A percentile compares a stretch with the other conserved stretches of the same genome.
Evolutionary conservation across 2,329 filamentous ascomycete genomes (phyloP).

Genomic region (Clathrospora elynae): DNA sequence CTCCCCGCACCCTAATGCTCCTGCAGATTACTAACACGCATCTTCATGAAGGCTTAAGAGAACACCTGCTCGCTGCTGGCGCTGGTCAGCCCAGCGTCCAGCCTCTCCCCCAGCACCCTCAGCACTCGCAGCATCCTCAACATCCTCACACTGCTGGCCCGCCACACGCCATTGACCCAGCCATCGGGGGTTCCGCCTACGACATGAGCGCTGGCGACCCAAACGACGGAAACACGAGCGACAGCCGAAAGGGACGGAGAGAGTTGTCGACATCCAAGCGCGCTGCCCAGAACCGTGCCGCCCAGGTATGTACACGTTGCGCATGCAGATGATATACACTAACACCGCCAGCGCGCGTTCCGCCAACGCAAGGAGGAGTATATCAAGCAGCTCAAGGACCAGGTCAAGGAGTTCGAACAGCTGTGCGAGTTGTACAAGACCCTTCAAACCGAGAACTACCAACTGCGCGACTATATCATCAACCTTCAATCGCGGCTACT

Average conservation of each 20-base stretch:
- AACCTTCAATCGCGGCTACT: slow-evolving; percentile 85
- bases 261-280: slow-evolving; percentile 95
- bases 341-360: slow-evolving; percentile 76
- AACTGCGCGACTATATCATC: slow-evolving; percentile 89
- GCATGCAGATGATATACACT: slow-evolving; percentile 23
- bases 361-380: slow-evolving; percentile 97
- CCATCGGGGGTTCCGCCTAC: slow-evolving; percentile 59
- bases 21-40: slow-evolving; percentile 41
- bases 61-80: slow-evolving; percentile 64
- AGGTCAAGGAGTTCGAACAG: slow-evolving; percentile 78
- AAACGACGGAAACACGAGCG: slow-evolving; percentile 52
- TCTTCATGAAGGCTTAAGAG: slow-evolving; percentile 61
- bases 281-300: slow-evolving; percentile 93
- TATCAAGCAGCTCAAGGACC: slow-evolving; percentile 95
- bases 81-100: slow-evolving; percentile 49
- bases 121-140: slow-evolving; percentile 23
- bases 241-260: slow-evolving; percentile 71
- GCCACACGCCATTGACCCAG: slow-evolving; percentile 63
- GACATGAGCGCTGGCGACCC: slow-evolving; percentile 55
- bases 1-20: slow-evolving; percentile 13
- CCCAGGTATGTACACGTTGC: slow-evolving; percentile 69
- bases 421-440: slow-evolving; percentile 78
- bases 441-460: slow-evolving; percentile 87
- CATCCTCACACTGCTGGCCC: slow-evolving; percentile 50
- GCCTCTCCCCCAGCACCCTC: slow-evolving; percentile 41